These are phyloP conservation scores for Fraxinus angustifolia DNA, from an alignment of 305 asterid species.

Conservation along the genomic window DNA sequence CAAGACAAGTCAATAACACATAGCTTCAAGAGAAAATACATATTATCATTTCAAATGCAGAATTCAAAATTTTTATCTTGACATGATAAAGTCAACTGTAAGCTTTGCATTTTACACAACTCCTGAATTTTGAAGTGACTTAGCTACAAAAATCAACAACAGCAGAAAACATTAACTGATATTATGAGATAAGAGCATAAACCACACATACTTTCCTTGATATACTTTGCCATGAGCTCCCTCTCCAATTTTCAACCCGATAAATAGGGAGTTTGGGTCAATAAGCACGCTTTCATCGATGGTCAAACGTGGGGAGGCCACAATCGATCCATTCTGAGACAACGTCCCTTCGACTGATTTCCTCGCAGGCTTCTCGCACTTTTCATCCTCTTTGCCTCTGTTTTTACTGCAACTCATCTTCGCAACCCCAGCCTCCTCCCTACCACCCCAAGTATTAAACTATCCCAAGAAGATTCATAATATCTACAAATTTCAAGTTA, in stretches of 20 bases:
- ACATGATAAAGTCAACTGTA: background rate
- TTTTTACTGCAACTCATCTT: constrained; percentile 76
- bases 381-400: constrained; percentile 41
- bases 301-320: constrained; percentile 34
- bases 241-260: constrained; percentile 82
- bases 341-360: constrained; percentile 51
- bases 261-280: constrained; percentile 76
- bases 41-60: background rate
- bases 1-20: background rate
- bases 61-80: background rate
- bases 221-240: constrained; percentile 99
- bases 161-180: background rate
- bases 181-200: background rate
- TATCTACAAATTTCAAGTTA: background rate
- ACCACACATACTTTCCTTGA: constrained; percentile 72
- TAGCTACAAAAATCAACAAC: background rate
- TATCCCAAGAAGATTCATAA: background rate
- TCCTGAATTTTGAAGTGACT: background rate
- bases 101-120: background rate
- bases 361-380: constrained; percentile 30
- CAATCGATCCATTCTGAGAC: constrained; percentile 50
- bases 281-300: constrained; percentile 75
- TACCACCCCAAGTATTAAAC: background rate
- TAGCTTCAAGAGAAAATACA: background rate
- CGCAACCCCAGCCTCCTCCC: background rate